Base-by-base conservation (phyloP, 2,329 filamentous ascomycete genomes). In the Epichloe amarillans region DNA sequence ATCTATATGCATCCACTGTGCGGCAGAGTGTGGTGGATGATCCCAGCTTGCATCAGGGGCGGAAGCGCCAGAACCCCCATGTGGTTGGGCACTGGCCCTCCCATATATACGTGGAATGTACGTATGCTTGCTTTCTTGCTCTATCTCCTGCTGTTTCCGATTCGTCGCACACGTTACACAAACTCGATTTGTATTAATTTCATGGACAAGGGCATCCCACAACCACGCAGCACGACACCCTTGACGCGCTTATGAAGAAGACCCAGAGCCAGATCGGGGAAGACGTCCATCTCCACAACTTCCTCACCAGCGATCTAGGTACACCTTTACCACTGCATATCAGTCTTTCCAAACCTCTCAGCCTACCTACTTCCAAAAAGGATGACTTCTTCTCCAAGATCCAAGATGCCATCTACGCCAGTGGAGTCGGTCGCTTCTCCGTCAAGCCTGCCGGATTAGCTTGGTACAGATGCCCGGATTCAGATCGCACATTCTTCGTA, bases 61-160 rank as follows among this genome's bases (percentile, higher is more conserved):
- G 91, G 44, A 88, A 83, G 62, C 80, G 93, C 41, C 78, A 84
- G 52, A 86, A 82, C 46, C 90, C 91, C 23, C 93, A 98, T 67
- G 73, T 91, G 26, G 79, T 82, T 53, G 93, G 93, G 53, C 88
- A 89, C 65, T 98, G 93, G 93, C 88, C 91, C 1, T 88, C 83
- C 36, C 91, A 97, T 67, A 64, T 97, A 44, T 97, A 95, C 65
- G 73, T 95, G 51, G 91, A 97, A 71, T 98, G 93, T 94, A 74
- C 69, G 82, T 72, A 30, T 30, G 23, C 3, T 42, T 8, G 6
- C 10, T n/a, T 44, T 44, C 14, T 33, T 21, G 8, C 4, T 26
- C 19, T 10, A 6, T 7, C 2, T 43, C 21, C 33, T 49, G 30
- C 47, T 45, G 39, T 36, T 40, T 12, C 23, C 7, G 5, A 41